Base-by-base conservation (phyloP, 257 asterid genomes). In the Solanum raphanifolium region DNA sequence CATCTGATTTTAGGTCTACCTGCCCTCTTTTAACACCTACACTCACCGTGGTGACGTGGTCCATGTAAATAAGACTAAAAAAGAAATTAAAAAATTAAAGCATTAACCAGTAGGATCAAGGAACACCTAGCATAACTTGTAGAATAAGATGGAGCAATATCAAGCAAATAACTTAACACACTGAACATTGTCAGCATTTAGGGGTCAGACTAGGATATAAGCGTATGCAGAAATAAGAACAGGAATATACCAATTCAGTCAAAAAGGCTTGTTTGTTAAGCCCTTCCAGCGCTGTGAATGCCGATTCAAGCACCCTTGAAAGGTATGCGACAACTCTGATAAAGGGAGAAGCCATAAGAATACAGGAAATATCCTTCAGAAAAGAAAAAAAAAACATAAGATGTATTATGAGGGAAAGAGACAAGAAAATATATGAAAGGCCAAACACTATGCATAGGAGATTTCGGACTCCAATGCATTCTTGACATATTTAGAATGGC, bases 221-320 rank as follows among this genome's bases (percentile, higher is more conserved):
- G 85, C 31, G 35, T 27, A 27, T 2, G 68, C 85, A 81, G 85
- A 81, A 66, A 66, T 52, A 84, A 90, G 78, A 89, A 83, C 66
- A 89, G 58, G 83, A n/a, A 20, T 82, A 31, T 94, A 97, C 99
- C 98, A 97, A 92, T 89, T 97, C 98, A 75, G 96, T 92, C 85
- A 97, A 92, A 93, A 97, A 97, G 58, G 99, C 94, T 92, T 97
- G 99, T 89, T 97, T 97, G 92, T 96, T 96, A 83, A 94, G 99
- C 93, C 99, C 99, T 88, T 97, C 99, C 41, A 97, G 95, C 46
- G 98, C 98, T 85, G 99, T 96, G 93, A 97, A 97, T 89, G 99
- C 98, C 89, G 98, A 92, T 92, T 96, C 99, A 81, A 97, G 98
- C 90, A 97, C 98, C 84, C 99, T 98, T 68, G 98, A 95, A 62